phyloP scores from a whole-genome alignment of 1,284 basidiomycete genomes.

The Mycena citricolor region DNA sequence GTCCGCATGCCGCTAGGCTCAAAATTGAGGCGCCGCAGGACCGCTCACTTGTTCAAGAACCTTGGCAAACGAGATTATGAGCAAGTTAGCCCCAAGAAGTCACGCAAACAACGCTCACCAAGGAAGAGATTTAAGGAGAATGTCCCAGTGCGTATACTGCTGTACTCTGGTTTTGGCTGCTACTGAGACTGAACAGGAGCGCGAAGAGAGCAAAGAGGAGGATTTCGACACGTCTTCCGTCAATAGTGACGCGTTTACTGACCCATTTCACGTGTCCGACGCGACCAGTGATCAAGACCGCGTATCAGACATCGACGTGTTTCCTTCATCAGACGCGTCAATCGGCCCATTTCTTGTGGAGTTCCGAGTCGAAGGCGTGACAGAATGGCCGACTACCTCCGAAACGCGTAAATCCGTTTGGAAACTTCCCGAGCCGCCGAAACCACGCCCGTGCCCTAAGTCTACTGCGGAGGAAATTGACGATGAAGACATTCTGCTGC shows the following conservation, averaged over 20 bases:
- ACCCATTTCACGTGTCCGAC: background rate
- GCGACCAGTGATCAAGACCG: too few relatives aligned
- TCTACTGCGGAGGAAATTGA: constrained; percentile 11
- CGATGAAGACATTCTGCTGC: background rate
- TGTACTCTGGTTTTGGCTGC: background rate
- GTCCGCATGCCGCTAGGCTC: constrained; percentile 2
- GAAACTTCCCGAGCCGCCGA: constrained; percentile 9
- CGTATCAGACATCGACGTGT: too few relatives aligned
- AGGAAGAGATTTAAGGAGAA: constrained; percentile 12
- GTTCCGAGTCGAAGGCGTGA: constrained; percentile 3
- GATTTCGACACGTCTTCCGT: constrained; percentile 5
- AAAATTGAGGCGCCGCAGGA: background rate
- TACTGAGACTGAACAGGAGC: background rate
- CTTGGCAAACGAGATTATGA: constrained; percentile 9
- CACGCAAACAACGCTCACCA: constrained; percentile 7
- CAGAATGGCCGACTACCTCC: background rate
- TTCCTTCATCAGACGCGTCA: too few relatives aligned
- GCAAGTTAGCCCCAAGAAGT: constrained; percentile 12
- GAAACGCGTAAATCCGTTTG: constrained; percentile 5
- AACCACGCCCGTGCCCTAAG: background rate
- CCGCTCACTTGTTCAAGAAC: constrained; percentile 5
- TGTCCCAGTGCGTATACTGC: background rate
- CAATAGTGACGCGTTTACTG: constrained; percentile 4
- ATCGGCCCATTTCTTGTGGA: too few relatives aligned
- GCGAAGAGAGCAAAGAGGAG: background rate